Evolutionary conservation across 805 yeast species (phyloP).

Genomic region (Metschnikowia arizonensis): DNA sequence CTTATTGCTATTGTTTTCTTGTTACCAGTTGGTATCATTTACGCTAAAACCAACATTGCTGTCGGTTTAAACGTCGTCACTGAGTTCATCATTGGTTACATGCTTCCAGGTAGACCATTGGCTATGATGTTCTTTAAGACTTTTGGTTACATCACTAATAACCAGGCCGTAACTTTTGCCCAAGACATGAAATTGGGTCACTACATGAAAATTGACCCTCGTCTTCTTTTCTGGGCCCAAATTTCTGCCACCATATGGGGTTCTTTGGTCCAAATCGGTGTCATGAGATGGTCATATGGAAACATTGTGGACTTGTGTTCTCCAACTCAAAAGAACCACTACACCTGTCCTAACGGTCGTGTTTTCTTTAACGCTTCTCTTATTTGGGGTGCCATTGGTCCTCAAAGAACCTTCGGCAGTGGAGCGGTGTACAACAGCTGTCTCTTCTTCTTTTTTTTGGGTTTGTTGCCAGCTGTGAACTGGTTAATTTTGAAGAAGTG

Average conservation of each 20-base stretch:
- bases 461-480: conserved; percentile 33
- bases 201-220: conserved; percentile 41
- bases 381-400: conserved; percentile 44
- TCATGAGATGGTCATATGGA: conserved; percentile 41
- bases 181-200: conserved; percentile 46
- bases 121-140: conserved; percentile 48
- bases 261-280: conserved; percentile 37
- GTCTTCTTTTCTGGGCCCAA: conserved; percentile 41
- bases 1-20: conserved; percentile 37
- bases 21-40: conserved; percentile 38
- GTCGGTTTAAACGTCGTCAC: conserved; percentile 42
- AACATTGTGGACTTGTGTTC: conserved; percentile 34
- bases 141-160: conserved; percentile 45
- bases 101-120: conserved; percentile 46
- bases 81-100: conserved; percentile 41
- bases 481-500: conserved; percentile 40
- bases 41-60: conserved; percentile 33
- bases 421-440: conserved; percentile 16
- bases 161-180: conserved; percentile 47
- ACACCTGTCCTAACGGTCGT: conserved; percentile 41
- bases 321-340: conserved; percentile 25
- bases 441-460: conserved; percentile 38
- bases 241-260: conserved; percentile 41
- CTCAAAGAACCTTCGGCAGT: conserved; percentile 17
- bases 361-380: conserved; percentile 42